These are phyloP conservation scores for Bauhinia variegata DNA, from an alignment of 306 rosid genomes.

Conservation along the genomic window DNA sequence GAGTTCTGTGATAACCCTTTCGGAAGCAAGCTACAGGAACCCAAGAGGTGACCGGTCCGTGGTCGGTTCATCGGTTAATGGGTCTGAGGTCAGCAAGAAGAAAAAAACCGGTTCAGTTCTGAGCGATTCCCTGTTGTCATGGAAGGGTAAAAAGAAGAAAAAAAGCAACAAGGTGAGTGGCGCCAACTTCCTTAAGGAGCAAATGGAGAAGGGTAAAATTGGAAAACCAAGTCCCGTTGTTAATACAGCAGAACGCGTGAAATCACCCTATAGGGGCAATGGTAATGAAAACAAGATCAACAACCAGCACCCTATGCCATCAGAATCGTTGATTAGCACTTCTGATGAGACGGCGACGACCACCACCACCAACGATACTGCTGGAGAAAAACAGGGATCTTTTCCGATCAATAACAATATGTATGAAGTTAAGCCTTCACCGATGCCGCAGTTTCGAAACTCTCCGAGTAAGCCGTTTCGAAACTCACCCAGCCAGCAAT, in stretches of 20 bases:
- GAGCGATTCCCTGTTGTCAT: slow-evolving; percentile 33
- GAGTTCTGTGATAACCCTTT: slow-evolving; percentile 42
- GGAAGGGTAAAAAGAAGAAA: slow-evolving; percentile 40
- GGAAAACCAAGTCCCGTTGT: slow-evolving; percentile 24
- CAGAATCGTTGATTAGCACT: not conserved
- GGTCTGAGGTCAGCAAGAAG: slow-evolving; percentile 29
- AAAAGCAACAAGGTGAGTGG: slow-evolving; percentile 27
- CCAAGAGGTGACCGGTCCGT: slow-evolving; percentile 36
- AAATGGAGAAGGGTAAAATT: slow-evolving; percentile 3
- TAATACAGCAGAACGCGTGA: not conserved
- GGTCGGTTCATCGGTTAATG: slow-evolving; percentile 47
- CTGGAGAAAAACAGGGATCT: not conserved
- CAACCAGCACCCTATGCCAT: not conserved
- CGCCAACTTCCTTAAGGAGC: slow-evolving; percentile 24
- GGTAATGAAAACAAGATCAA: not conserved
- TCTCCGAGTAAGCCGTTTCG: not conserved
- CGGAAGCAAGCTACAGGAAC: slow-evolving; percentile 37
- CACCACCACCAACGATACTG: not conserved
- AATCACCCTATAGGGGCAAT: too few relatives aligned
- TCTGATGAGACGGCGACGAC: not conserved
- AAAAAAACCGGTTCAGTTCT: slow-evolving; percentile 32
- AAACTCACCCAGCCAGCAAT: not conserved
- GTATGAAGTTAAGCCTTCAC: slow-evolving; percentile 37
- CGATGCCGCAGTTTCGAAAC: slow-evolving; percentile 23
- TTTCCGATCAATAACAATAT: not conserved